Conservation (phyloP, 2,329 filamentous ascomycete genomes). For the Helotiales sp. region DNA sequence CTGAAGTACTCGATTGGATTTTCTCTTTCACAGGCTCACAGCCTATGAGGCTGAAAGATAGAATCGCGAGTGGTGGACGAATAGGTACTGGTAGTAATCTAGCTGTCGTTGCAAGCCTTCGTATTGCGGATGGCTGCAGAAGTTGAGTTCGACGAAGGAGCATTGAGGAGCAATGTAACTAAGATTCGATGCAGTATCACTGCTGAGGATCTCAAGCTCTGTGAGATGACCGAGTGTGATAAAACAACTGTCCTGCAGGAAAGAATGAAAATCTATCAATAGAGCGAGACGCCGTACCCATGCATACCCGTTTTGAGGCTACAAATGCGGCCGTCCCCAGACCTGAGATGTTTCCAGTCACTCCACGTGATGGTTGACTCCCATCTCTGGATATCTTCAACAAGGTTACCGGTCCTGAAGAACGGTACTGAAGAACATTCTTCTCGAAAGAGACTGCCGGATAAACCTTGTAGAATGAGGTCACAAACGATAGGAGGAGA, state of each 20-base stretch:
- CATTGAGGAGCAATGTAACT: no score
- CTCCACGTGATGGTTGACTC: background rate
- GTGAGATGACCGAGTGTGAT: background rate
- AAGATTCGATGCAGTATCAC: no score
- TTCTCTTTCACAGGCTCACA: background rate
- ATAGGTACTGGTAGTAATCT: background rate
- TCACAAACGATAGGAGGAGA: background rate
- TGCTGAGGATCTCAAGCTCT: no score
- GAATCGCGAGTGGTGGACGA: background rate
- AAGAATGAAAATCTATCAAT: background rate
- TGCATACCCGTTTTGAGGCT: background rate
- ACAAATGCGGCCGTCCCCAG: background rate
- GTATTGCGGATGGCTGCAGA: background rate
- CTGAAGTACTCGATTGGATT: background rate
- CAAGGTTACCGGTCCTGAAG: background rate
- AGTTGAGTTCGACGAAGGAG: no score
- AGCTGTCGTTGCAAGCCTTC: background rate
- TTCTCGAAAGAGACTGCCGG: background rate
- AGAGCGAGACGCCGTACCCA: background rate
- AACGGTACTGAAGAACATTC: background rate
- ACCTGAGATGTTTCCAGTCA: background rate
- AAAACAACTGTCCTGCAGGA: background rate
- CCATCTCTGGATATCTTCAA: background rate
- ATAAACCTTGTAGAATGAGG: background rate
- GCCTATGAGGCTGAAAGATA: background rate